Conservation (phyloP, 2,329 filamentous ascomycete species). For the Aspergillus aculeatinus region DNA sequence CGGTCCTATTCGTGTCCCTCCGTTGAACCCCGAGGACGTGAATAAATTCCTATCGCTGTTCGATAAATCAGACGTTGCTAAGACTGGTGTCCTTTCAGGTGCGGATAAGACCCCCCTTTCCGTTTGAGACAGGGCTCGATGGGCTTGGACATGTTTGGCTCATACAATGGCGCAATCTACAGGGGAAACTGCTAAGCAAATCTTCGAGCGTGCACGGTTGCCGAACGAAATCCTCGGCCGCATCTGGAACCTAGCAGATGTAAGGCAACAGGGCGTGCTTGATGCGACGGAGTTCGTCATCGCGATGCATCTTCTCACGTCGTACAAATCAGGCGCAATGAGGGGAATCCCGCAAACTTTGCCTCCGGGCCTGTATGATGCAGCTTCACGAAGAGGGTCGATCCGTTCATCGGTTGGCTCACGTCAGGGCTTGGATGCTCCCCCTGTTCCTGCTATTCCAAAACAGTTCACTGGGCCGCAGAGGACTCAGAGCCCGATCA, state of each 20-base stretch:
- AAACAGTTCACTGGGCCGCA: slow-evolving; percentile 69
- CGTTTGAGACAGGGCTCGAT: neutral
- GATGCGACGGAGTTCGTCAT: slow-evolving; percentile 93
- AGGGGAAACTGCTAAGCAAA: slow-evolving; percentile 85
- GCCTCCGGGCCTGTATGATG: slow-evolving; percentile 84
- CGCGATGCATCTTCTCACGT: slow-evolving; percentile 94
- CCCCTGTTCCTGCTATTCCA: slow-evolving; percentile 67
- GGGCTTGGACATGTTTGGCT: neutral
- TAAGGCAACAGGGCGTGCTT: slow-evolving; percentile 83
- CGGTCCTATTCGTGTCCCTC: slow-evolving; percentile 79
- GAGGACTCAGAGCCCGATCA: slow-evolving; percentile 61
- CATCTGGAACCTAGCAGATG: slow-evolving; percentile 95
- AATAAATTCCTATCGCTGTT: slow-evolving; percentile 87
- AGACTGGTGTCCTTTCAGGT: slow-evolving; percentile 70
- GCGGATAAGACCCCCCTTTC: slow-evolving; percentile 18
- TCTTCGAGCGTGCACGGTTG: slow-evolving; percentile 89
- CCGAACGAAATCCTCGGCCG: slow-evolving; percentile 88
- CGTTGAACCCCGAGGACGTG: slow-evolving; percentile 83
- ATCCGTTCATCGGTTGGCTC: slow-evolving; percentile 53
- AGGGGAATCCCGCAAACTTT: slow-evolving; percentile 76
- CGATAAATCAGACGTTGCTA: slow-evolving; percentile 76
- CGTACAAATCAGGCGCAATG: slow-evolving; percentile 80
- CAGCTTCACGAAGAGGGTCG: slow-evolving; percentile 69
- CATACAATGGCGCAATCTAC: neutral
- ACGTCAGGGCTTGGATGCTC: slow-evolving; percentile 49